Evolutionary conservation across 176 grass and related monocot species (phyloP).

Genomic region (Zea luxurians): DNA sequence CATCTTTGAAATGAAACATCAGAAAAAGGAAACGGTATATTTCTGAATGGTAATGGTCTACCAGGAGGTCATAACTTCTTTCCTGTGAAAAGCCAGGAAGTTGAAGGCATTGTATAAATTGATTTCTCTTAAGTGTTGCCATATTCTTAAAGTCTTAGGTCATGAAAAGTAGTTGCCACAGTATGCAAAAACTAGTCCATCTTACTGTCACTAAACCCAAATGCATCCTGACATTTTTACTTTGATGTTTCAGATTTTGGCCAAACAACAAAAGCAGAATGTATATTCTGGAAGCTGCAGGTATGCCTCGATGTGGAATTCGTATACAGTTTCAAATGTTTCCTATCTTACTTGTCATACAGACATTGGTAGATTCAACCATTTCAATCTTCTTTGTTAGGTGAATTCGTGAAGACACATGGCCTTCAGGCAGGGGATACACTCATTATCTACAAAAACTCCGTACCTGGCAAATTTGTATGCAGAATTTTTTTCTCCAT

Average conservation of each 20-base stretch:
- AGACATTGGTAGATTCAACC: slow-evolving; percentile 4
- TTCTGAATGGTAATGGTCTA: slow-evolving; percentile 4
- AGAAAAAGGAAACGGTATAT: neutral
- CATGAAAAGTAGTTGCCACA: slow-evolving; percentile 19
- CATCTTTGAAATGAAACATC: slow-evolving; percentile 6
- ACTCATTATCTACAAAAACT: slow-evolving; percentile 64
- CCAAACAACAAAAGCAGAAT: slow-evolving; percentile 97
- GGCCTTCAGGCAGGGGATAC: slow-evolving; percentile 70
- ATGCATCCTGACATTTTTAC: slow-evolving; percentile 14
- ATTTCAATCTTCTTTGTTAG: slow-evolving; percentile 35
- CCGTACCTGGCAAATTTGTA: slow-evolving; percentile 61
- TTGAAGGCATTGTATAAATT: neutral
- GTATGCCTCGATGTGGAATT: slow-evolving; percentile 38
- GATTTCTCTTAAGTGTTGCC: neutral
- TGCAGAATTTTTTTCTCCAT: slow-evolving; percentile 15
- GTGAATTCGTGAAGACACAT: slow-evolving; percentile 84
- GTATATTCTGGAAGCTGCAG: slow-evolving; percentile 86
- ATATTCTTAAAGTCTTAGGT: neutral
- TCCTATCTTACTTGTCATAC: neutral
- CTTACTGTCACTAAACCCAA: neutral
- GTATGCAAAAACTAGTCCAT: slow-evolving; percentile 7
- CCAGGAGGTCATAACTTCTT: neutral
- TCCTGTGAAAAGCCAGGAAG: slow-evolving; percentile 29
- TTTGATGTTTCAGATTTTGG: slow-evolving; percentile 68
- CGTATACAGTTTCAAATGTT: slow-evolving; percentile 13